Evolutionary conservation across 441 rosid genomes (phyloP).

Genomic region (Biscutella laevigata): DNA sequence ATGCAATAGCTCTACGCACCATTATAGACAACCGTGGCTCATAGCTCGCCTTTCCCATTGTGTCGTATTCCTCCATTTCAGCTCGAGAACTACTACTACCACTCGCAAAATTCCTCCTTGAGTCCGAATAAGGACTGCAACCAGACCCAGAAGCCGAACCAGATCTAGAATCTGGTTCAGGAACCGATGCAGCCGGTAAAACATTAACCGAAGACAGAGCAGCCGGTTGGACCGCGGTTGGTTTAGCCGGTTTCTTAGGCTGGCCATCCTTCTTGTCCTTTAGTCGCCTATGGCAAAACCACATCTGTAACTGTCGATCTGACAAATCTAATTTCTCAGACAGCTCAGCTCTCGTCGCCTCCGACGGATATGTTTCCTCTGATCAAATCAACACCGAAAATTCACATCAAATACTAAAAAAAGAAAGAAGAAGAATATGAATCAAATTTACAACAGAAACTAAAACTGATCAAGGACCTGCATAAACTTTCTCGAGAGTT

Average conservation of each 20-base stretch:
- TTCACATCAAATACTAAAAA: not conserved
- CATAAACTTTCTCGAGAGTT: conserved; percentile 74
- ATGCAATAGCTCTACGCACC: conserved; percentile 80
- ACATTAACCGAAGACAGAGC: conserved; percentile 41
- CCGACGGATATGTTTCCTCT: conserved; percentile 93
- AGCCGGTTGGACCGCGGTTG: conserved; percentile 20
- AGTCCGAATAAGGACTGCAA: conserved; percentile 49
- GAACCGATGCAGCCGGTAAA: conserved; percentile 33
- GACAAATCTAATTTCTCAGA: conserved; percentile 77
- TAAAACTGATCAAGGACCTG: conserved; percentile 30
- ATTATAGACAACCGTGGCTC: conserved; percentile 55
- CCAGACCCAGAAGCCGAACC: conserved; percentile 60
- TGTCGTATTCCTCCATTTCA: conserved; percentile 41
- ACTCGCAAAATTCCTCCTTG: conserved; percentile 35
- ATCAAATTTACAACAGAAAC: not conserved
- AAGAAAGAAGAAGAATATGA: not conserved
- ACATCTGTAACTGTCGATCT: conserved; percentile 99
- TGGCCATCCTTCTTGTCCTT: conserved; percentile 72
- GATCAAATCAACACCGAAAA: not conserved
- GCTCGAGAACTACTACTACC: conserved; percentile 34
- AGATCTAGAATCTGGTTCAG: conserved; percentile 50
- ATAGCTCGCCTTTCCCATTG: conserved; percentile 35
- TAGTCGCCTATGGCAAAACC: conserved; percentile 97
- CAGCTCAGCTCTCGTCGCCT: conserved; percentile 61
- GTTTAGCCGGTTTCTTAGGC: conserved; percentile 42